These are phyloP conservation scores for Populus nigra DNA, from an alignment of 345 rosid genomes.

Conservation along the genomic window DNA sequence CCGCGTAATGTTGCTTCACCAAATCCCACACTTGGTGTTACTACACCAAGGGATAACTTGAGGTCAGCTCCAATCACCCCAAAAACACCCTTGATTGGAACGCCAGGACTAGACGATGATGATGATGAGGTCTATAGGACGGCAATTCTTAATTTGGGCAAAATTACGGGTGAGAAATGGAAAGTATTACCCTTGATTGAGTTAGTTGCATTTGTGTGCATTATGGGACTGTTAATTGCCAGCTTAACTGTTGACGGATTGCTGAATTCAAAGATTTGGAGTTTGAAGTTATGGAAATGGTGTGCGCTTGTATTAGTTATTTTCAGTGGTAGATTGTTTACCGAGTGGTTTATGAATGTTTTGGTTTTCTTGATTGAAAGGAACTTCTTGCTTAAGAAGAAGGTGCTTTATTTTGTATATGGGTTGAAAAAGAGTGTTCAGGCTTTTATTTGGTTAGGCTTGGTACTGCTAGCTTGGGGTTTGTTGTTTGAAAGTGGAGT, in stretches of 20 bases:
- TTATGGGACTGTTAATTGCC: constrained; percentile 33
- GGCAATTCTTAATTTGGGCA: constrained; percentile 29
- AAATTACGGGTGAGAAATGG: constrained; percentile 31
- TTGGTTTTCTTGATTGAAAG: constrained; percentile 52
- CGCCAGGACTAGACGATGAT: constrained; percentile 28
- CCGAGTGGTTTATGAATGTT: constrained; percentile 46
- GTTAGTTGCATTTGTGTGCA: constrained; percentile 22
- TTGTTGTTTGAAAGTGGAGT: constrained; percentile 45
- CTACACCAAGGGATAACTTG: constrained; percentile 28
- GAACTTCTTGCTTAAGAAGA: constrained; percentile 57
- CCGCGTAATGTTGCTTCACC: constrained; percentile 30
- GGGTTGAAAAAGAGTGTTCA: constrained; percentile 54
- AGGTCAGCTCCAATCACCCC: constrained; percentile 48
- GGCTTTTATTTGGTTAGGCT: constrained; percentile 46
- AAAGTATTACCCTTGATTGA: constrained; percentile 29
- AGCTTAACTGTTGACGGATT: constrained; percentile 37
- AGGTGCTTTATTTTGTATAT: constrained; percentile 59
- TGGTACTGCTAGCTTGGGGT: constrained; percentile 54
- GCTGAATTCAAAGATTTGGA: constrained; percentile 30
- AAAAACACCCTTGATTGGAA: constrained; percentile 43
- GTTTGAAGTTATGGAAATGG: constrained; percentile 59
- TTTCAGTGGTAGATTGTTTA: constrained; percentile 49
- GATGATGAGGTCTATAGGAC: constrained; percentile 48
- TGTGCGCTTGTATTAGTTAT: constrained; percentile 45
- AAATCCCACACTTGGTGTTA: constrained; percentile 1